Evolutionary conservation across 495 filamentous ascomycete species (phyloP).

Genomic region (Aspergillus bertholletiae): DNA sequence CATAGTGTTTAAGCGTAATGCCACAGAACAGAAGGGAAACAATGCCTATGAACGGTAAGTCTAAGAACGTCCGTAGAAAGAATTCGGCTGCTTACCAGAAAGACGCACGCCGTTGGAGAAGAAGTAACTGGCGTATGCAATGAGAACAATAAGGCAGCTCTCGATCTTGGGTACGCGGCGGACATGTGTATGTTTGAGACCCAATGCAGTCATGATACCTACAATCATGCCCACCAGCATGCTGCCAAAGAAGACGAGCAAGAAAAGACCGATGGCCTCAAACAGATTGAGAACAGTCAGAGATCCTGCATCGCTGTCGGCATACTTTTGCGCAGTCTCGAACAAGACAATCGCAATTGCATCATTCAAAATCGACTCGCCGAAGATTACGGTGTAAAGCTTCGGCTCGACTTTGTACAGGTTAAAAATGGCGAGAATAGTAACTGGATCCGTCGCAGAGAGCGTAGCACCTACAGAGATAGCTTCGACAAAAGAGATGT

Average conservation of each 20-base stretch:
- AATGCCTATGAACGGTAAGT: constrained; percentile 62
- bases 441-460: constrained; percentile 95
- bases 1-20: constrained; percentile 97
- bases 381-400: constrained; percentile 96
- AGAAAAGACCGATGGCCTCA: constrained; percentile 89
- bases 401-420: constrained; percentile 98
- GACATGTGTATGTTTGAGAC: constrained; percentile 89
- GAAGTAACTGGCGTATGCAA: constrained; percentile 95
- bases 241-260: constrained; percentile 93
- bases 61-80: neutral
- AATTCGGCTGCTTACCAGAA: constrained; percentile 65
- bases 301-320: constrained; percentile 55
- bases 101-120: constrained; percentile 92
- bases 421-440: constrained; percentile 97
- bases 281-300: constrained; percentile 74
- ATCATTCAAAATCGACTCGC: constrained; percentile 96
- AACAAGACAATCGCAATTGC: constrained; percentile 98
- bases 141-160: constrained; percentile 88
- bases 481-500: constrained; percentile 87
- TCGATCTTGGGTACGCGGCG: constrained; percentile 93
- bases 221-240: constrained; percentile 83
- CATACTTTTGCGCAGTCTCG: constrained; percentile 90
- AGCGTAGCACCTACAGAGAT: constrained; percentile 94
- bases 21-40: constrained; percentile 96
- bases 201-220: constrained; percentile 79